Evolutionary conservation across 2,329 filamentous ascomycete genomes (phyloP).

Genomic region (Zymoseptoria ardabiliae): DNA sequence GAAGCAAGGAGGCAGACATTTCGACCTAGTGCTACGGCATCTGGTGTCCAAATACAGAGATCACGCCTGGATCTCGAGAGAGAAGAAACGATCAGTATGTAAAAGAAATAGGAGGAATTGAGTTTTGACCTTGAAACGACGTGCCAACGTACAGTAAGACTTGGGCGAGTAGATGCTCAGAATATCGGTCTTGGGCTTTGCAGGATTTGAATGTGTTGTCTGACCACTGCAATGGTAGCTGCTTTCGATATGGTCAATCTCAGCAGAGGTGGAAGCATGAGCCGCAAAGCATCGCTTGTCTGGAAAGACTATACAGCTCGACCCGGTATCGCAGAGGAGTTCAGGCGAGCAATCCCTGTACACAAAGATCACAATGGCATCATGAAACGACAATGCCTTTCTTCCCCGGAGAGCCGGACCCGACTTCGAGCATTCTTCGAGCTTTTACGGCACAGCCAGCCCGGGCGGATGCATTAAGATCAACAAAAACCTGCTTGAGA

Average conservation of each 20-base stretch:
- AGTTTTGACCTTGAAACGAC: not conserved
- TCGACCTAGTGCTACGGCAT: not conserved
- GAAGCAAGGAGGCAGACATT: not conserved
- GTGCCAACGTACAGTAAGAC: not conserved
- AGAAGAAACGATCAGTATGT: not conserved
- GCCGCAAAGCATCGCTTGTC: not conserved
- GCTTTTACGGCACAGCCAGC: no score
- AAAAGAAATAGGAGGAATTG: not conserved
- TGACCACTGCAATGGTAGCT: not conserved
- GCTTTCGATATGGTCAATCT: no score
- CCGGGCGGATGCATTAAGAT: no score
- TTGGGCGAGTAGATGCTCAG: not conserved
- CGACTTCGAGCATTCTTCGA: not conserved
- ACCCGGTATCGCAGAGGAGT: no score
- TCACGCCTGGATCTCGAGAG: no score
- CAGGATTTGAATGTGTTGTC: not conserved
- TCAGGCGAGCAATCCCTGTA: not conserved
- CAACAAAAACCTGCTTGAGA: no score
- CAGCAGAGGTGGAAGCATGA: no score
- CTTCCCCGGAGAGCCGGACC: no score
- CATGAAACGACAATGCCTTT: not conserved
- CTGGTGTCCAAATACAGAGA: no score
- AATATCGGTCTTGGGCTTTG: no score
- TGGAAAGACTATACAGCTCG: not conserved
- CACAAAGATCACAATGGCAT: not conserved